Percentiles rank a stretch among this genome's conserved stretches.
Evolutionary conservation across 148 eudicot species (phyloP).

Genomic region (Rhododendron henanense): DNA sequence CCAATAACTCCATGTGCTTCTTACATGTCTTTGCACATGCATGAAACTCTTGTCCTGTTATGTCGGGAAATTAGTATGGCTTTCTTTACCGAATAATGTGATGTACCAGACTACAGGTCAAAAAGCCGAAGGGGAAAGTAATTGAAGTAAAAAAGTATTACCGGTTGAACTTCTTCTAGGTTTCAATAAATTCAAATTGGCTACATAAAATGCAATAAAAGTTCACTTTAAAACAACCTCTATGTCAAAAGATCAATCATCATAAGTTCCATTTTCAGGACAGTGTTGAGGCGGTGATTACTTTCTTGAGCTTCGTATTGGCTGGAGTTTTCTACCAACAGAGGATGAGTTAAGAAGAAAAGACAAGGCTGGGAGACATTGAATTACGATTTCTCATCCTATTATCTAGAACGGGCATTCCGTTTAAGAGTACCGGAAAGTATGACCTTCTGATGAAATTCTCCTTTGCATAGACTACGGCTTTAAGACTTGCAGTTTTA

Average conservation of each 20-base stretch:
- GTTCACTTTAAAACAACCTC: background rate
- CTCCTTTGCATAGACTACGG: background rate
- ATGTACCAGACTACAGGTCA: background rate
- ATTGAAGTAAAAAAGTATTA: background rate
- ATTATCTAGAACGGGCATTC: background rate
- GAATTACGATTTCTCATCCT: background rate
- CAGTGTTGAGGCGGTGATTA: background rate
- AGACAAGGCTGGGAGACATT: background rate
- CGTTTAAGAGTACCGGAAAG: background rate
- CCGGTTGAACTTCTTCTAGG: background rate
- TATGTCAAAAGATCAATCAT: background rate
- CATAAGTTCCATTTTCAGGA: background rate
- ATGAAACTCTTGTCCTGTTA: background rate
- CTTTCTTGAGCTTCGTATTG: background rate
- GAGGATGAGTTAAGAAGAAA: background rate
- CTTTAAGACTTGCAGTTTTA: background rate
- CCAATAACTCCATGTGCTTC: background rate
- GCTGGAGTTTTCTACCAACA: background rate
- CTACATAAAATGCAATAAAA: background rate
- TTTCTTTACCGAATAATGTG: background rate
- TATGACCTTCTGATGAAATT: background rate
- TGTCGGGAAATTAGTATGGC: background rate
- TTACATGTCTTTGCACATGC: background rate
- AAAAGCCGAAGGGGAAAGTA: background rate
- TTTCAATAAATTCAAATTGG: background rate